Conservation (phyloP, 75 land plant genomes). For the Sequoia sempervirens region DNA sequence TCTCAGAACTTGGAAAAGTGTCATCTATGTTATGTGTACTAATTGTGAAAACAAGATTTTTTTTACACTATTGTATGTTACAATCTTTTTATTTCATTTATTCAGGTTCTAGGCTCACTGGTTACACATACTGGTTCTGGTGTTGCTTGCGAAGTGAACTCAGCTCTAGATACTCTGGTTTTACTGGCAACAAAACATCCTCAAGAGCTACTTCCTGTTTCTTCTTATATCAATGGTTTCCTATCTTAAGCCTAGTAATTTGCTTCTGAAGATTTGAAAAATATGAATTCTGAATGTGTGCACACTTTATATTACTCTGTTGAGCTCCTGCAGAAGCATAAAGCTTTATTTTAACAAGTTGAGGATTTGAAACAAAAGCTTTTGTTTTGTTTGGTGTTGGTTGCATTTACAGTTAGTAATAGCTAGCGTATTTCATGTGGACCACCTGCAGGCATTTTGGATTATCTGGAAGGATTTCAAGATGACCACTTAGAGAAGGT, state of each 20-base stretch:
- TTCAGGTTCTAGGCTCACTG: conserved; percentile 75
- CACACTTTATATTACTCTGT: background rate
- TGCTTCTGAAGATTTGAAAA: background rate
- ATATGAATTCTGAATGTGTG: background rate
- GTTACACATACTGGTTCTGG: conserved; percentile 86
- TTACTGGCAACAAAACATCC: conserved; percentile 49
- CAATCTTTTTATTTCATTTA: conserved; percentile 1
- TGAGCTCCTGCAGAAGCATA: conserved; percentile 2
- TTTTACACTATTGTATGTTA: background rate
- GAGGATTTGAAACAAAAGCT: conserved; percentile 4
- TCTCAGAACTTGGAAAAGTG: background rate
- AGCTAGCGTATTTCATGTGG: background rate
- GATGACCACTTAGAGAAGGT: conserved; percentile 74
- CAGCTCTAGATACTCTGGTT: conserved; percentile 73
- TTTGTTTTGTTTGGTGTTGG: background rate
- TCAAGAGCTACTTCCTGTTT: conserved; percentile 60
- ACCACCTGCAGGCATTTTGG: conserved; percentile 58
- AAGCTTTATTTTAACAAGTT: background rate
- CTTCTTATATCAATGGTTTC: conserved; percentile 77
- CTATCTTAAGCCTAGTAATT: background rate
- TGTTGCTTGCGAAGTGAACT: conserved; percentile 57
- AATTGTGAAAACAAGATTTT: background rate
- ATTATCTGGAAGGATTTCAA: conserved; percentile 83
- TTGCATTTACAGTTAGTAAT: background rate
- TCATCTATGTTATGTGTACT: background rate